Percentiles rank a stretch among this genome's conserved stretches.
These are phyloP conservation scores for Melampsora larici-populina DNA, from an alignment of 1,284 basidiomycete species.

Conservation along the genomic window DNA sequence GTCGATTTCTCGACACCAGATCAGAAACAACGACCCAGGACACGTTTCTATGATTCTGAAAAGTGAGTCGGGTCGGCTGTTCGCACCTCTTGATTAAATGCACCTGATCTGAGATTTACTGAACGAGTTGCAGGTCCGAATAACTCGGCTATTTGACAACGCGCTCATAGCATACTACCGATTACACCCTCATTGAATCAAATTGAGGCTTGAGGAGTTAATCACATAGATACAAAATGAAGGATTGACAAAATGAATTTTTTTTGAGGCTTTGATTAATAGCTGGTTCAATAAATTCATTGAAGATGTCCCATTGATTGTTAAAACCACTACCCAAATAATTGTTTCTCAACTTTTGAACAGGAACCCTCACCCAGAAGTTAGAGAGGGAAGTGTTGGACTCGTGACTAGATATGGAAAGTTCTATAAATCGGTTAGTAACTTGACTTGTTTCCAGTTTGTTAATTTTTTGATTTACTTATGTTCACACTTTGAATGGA, in stretches of 20 bases:
- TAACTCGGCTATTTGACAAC: background rate
- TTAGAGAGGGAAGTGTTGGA: slow-evolving; percentile 64
- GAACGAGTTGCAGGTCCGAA: background rate
- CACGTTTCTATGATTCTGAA: background rate
- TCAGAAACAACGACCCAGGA: background rate
- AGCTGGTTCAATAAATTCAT: no score
- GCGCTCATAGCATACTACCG: slow-evolving; percentile 23
- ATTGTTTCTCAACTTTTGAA: background rate
- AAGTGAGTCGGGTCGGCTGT: background rate
- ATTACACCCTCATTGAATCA: background rate
- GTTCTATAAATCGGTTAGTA: slow-evolving; percentile 10
- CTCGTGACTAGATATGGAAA: slow-evolving; percentile 62
- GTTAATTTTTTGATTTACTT: background rate
- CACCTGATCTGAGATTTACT: background rate
- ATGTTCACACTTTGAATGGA: slow-evolving; percentile 7
- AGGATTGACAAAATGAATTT: no score
- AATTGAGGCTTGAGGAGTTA: no score
- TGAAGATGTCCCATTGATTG: no score
- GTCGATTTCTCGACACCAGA: background rate
- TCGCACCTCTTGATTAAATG: background rate
- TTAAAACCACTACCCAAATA: no score
- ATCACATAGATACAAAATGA: no score
- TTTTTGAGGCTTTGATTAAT: no score
- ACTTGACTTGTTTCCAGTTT: background rate
- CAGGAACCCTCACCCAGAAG: slow-evolving; percentile 11